Percentiles rank a stretch among this genome's conserved stretches.
Conservation (phyloP, 768 basidiomycete genomes). For the Kwoniella dendrophila region DNA sequence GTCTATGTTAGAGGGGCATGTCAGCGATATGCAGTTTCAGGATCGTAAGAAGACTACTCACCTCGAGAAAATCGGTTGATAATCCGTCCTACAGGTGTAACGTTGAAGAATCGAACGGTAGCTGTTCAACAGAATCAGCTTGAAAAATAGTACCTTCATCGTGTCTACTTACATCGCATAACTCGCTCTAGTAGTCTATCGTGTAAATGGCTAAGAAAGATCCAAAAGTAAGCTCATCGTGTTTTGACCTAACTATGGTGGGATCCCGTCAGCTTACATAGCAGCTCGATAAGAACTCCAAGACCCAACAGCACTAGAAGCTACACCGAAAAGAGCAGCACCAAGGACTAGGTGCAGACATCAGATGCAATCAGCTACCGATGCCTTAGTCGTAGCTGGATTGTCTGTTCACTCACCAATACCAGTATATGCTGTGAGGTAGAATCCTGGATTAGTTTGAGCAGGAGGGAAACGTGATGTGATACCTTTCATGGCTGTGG, state of each 20-base stretch:
- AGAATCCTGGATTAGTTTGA: conserved; percentile 40
- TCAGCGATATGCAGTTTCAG: too few relatives aligned
- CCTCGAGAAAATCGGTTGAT: conserved; percentile 78
- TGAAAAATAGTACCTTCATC: neutral
- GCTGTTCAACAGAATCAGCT: conserved; percentile 10
- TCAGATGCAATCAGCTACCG: too few relatives aligned
- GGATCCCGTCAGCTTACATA: conserved; percentile 33
- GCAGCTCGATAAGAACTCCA: conserved; percentile 47
- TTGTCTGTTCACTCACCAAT: too few relatives aligned
- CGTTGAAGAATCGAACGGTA: conserved; percentile 51
- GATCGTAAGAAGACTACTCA: conserved; percentile 1
- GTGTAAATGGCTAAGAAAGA: conserved; percentile 36
- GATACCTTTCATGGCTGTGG: neutral
- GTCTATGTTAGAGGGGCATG: too few relatives aligned
- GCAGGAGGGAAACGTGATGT: conserved; percentile 36
- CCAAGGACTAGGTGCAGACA: conserved; percentile 22
- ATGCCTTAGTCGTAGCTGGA: neutral
- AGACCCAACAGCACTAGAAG: conserved; percentile 29
- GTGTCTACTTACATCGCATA: conserved; percentile 33
- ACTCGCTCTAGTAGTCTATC: conserved; percentile 44
- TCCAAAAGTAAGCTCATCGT: conserved; percentile 6
- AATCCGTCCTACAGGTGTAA: conserved; percentile 66
- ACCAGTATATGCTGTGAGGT: conserved; percentile 39
- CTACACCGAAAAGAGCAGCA: conserved; percentile 33
- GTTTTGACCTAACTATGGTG: neutral